Conservation (phyloP, 2,329 filamentous ascomycete genomes). For the Coniella lustricola region DNA sequence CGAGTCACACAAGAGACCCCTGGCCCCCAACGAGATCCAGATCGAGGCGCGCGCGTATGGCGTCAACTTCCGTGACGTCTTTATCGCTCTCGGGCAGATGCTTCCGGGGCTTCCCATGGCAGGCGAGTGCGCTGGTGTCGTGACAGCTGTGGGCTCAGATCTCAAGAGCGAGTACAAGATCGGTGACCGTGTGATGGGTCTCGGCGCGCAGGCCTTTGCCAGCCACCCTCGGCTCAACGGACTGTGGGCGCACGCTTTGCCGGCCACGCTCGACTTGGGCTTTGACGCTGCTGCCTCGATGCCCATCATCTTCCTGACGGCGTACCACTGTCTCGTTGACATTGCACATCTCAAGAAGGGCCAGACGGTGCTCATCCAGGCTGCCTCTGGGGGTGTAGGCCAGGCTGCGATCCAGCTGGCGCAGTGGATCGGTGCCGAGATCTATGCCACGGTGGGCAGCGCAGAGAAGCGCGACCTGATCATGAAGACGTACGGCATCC, state of each 20-base stretch:
- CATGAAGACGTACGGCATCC: conserved; percentile 26
- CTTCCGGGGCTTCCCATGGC: conserved; percentile 23
- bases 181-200: conserved; percentile 24
- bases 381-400: conserved; percentile 35
- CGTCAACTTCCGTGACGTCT: conserved; percentile 31
- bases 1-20: conserved; percentile 5
- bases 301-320: conserved; percentile 20
- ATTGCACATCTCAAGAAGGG: conserved; percentile 22
- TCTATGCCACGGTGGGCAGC: conserved; percentile 33
- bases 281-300: conserved; percentile 11
- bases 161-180: conserved; percentile 19
- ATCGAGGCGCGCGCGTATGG: conserved; percentile 20
- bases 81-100: conserved; percentile 29
- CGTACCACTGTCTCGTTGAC: conserved; percentile 32
- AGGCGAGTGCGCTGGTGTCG: conserved; percentile 27
- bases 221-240: conserved; percentile 7
- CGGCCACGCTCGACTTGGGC: conserved; percentile 5
- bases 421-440: conserved; percentile 26
- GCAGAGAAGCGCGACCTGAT: conserved; percentile 29
- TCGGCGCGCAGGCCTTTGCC: conserved; percentile 17
- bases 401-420: conserved; percentile 36
- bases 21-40: conserved; percentile 18
- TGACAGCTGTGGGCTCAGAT: conserved; percentile 24
- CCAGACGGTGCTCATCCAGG: conserved; percentile 34
- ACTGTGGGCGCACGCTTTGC: conserved; percentile 7